A percentile compares a stretch with the other conserved stretches of the same genome.
These are phyloP conservation scores for Pezicula radicicola DNA, from an alignment of 2,329 filamentous ascomycete species.

Conservation along the genomic window DNA sequence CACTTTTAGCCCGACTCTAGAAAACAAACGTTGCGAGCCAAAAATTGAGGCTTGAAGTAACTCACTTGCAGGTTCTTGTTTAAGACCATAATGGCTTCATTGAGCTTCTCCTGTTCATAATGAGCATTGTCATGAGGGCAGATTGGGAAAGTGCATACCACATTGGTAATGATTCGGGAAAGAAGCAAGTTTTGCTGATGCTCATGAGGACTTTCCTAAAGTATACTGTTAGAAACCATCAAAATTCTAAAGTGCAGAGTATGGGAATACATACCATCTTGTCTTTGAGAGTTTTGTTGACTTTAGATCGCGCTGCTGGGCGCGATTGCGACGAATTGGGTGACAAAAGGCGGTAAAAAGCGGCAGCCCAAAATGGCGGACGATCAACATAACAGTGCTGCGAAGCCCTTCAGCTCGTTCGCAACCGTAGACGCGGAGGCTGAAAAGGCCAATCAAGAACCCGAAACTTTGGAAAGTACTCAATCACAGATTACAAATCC, in stretches of 20 bases:
- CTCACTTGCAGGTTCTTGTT: slow-evolving; percentile 85
- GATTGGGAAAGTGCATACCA: slow-evolving; percentile 59
- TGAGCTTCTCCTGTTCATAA: slow-evolving; percentile 79
- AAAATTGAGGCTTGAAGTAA: neutral
- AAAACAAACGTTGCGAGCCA: neutral
- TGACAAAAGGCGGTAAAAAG: slow-evolving; percentile 4
- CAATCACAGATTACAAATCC: neutral
- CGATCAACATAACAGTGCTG: neutral
- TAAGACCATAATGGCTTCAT: slow-evolving; percentile 87
- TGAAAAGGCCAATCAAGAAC: too few relatives aligned
- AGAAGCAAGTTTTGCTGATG: slow-evolving; percentile 94
- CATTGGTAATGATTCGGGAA: slow-evolving; percentile 94
- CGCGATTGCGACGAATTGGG: slow-evolving; percentile 10
- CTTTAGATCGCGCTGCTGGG: slow-evolving; percentile 2
- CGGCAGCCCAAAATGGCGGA: neutral
- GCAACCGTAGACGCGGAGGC: too few relatives aligned
- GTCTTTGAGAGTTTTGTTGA: neutral
- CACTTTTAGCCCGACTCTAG: neutral
- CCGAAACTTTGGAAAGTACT: neutral
- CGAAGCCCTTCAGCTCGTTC: slow-evolving; percentile 3
- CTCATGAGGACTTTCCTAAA: slow-evolving; percentile 89
- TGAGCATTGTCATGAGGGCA: slow-evolving; percentile 5
- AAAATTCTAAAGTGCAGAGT: neutral
- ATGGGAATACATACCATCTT: slow-evolving; percentile 12
- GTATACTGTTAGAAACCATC: neutral